Percentiles rank a stretch among this genome's conserved stretches.
Conservation (phyloP, 768 basidiomycete species). For the Suillus subluteus region DNA sequence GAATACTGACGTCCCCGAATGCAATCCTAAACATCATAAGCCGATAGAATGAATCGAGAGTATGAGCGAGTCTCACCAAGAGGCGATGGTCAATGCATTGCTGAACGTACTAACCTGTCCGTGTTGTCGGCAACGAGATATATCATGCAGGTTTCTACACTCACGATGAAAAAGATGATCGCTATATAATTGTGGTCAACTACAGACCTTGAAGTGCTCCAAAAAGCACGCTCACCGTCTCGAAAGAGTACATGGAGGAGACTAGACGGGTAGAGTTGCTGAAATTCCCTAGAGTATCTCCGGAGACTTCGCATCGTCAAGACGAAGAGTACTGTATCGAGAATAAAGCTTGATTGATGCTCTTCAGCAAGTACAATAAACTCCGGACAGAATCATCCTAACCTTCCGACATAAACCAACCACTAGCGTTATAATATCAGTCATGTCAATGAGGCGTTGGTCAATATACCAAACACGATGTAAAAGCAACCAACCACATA, state of each 20-base stretch:
- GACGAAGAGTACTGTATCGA: conserved; percentile 10
- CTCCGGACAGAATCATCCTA: background rate
- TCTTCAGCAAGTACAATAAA: background rate
- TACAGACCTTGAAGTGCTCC: background rate
- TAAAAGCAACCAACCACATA: background rate
- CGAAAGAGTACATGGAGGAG: conserved; percentile 10
- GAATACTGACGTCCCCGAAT: conserved; percentile 7
- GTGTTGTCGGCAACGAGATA: background rate
- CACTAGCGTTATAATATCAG: conserved; percentile 12
- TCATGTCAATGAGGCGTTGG: background rate
- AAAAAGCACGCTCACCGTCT: conserved; percentile 9
- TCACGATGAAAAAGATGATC: conserved; percentile 8
- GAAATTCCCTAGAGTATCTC: conserved; percentile 7
- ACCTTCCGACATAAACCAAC: conserved; percentile 12
- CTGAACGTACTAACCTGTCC: conserved; percentile 12
- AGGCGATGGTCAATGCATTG: conserved; percentile 10
- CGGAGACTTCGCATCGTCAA: conserved; percentile 16
- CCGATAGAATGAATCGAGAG: background rate
- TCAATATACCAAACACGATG: no score
- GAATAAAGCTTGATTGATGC: conserved; percentile 6
- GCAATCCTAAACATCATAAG: conserved; percentile 15
- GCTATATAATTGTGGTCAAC: conserved; percentile 7
- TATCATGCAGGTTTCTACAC: background rate
- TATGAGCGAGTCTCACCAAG: conserved; percentile 17
- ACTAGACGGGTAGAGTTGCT: conserved; percentile 8